These are phyloP conservation scores for Paspalum notatum DNA, from an alignment of 176 grass and related monocot species.

Conservation along the genomic window DNA sequence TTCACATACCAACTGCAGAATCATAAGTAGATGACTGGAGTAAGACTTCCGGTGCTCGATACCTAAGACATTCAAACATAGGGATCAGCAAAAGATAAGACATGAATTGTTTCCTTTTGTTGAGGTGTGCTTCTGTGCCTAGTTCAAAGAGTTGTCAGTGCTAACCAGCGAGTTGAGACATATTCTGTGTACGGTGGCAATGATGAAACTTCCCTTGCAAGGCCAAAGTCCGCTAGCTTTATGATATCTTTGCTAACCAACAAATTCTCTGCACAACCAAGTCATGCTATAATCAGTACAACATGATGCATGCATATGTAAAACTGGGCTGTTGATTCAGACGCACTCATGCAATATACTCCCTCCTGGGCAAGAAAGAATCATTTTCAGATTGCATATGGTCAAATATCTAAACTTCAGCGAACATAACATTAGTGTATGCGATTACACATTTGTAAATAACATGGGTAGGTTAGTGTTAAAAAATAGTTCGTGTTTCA, in stretches of 20 bases:
- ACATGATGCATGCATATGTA: neutral
- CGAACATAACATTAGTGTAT: neutral
- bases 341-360: neutral
- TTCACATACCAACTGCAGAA: conserved; percentile 79
- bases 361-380: neutral
- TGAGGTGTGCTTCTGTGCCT: neutral
- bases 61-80: conserved; percentile 64
- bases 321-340: neutral
- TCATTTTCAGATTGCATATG: neutral
- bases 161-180: conserved; percentile 95
- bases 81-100: conserved; percentile 36
- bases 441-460: conserved; percentile 2
- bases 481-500: neutral
- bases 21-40: conserved; percentile 92
- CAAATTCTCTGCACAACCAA: conserved; percentile 72
- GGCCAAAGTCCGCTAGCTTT: conserved; percentile 98
- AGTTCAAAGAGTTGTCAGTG: neutral
- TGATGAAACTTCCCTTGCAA: conserved; percentile 89
- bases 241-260: conserved; percentile 89
- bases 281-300: conserved; percentile 25
- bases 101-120: conserved; percentile 5
- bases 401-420: neutral
- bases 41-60: conserved; percentile 95
- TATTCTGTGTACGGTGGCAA: conserved; percentile 96
- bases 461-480: neutral